Percentiles rank a stretch among this genome's conserved stretches.
Evolutionary conservation across 1,284 basidiomycete species (phyloP).

Genomic region (Apiotrichum veenhuisii): DNA sequence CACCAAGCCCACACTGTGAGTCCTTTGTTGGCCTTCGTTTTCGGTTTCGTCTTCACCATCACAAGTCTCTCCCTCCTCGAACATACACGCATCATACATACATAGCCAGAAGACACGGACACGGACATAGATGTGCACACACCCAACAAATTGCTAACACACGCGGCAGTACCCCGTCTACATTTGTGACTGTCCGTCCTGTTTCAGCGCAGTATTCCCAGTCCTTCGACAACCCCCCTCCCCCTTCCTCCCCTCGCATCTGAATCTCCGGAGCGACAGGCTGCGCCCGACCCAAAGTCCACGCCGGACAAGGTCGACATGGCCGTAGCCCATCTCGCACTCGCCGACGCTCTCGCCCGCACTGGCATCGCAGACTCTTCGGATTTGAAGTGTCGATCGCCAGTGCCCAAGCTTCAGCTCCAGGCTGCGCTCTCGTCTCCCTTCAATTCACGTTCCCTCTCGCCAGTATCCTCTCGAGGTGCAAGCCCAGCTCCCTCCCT

Average conservation of each 20-base stretch:
- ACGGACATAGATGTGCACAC: too few relatives aligned
- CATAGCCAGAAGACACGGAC: too few relatives aligned
- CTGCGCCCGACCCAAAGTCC: constrained; percentile 1
- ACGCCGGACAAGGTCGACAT: constrained; percentile 8
- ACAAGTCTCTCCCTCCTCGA: too few relatives aligned
- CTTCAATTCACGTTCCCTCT: constrained; percentile 2
- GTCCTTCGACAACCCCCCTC: background rate
- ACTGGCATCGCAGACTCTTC: constrained; percentile 23
- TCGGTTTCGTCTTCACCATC: too few relatives aligned
- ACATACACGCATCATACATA: too few relatives aligned
- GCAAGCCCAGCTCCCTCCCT: constrained; percentile 6
- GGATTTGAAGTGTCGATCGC: constrained; percentile 26
- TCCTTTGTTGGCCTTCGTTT: too few relatives aligned
- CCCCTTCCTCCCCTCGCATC: background rate
- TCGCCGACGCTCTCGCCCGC: constrained; percentile 1
- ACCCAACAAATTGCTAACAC: too few relatives aligned
- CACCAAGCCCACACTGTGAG: too few relatives aligned
- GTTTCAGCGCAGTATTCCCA: background rate
- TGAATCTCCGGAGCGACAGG: background rate
- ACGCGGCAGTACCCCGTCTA: too few relatives aligned
- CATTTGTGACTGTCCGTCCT: too few relatives aligned
- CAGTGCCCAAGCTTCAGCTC: constrained; percentile 3
- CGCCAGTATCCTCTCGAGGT: constrained; percentile 11
- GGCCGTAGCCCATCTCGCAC: constrained; percentile 10
- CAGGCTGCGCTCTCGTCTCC: constrained; percentile 9